These are phyloP conservation scores for Jacaranda copaia DNA, from an alignment of 257 asterid species.

Conservation along the genomic window DNA sequence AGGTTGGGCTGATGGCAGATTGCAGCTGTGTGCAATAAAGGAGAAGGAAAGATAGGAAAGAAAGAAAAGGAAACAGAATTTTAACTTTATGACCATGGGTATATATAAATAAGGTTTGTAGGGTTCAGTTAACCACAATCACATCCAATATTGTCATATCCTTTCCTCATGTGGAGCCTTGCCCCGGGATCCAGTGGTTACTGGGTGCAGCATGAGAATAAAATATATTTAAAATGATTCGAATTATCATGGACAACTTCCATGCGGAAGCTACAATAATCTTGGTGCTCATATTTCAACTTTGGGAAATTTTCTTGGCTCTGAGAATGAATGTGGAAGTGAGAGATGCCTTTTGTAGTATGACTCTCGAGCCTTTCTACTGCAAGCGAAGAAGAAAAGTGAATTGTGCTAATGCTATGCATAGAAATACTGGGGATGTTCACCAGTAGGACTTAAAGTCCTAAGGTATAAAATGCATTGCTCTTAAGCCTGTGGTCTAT, in stretches of 20 bases:
- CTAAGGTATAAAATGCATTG: not conserved
- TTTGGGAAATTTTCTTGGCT: not conserved
- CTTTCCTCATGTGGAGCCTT: too few relatives aligned
- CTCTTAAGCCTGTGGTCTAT: not conserved
- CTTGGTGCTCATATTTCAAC: not conserved
- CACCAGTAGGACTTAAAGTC: not conserved
- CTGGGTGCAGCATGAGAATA: not conserved
- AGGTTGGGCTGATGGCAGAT: not conserved
- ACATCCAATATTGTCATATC: too few relatives aligned
- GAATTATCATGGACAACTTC: not conserved
- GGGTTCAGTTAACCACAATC: not conserved
- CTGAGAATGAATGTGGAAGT: not conserved
- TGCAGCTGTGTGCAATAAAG: not conserved
- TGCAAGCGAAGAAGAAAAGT: not conserved
- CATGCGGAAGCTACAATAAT: not conserved
- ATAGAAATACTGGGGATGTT: not conserved
- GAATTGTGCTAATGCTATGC: not conserved
- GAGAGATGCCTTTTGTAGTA: not conserved
- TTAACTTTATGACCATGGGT: not conserved
- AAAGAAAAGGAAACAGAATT: too few relatives aligned
- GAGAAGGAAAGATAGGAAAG: too few relatives aligned
- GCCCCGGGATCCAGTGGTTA: not conserved
- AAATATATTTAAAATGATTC: not conserved
- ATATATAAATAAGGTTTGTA: not conserved
- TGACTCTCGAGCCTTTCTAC: not conserved